These are phyloP conservation scores for Triglochin maritima DNA, from an alignment of 106 monocot species.

Conservation along the genomic window DNA sequence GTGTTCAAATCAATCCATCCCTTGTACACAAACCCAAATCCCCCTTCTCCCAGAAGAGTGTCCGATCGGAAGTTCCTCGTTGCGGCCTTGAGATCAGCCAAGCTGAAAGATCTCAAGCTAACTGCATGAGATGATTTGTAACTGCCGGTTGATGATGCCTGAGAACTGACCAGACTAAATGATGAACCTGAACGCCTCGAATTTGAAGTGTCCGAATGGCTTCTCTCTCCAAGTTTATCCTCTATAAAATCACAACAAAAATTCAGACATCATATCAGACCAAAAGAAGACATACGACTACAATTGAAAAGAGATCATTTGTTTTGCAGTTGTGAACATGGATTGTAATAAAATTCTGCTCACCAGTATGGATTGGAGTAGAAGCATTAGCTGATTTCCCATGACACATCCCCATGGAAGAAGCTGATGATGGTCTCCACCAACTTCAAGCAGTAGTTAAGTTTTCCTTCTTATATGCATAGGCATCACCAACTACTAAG, in stretches of 20 bases:
- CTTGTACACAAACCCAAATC: slow-evolving; percentile 86
- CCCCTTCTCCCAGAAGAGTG: slow-evolving; percentile 74
- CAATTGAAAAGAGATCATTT: not conserved
- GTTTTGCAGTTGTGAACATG: not conserved
- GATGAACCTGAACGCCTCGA: too few species aligned
- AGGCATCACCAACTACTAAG: not conserved
- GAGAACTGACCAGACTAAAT: too few species aligned
- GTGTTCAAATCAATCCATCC: slow-evolving; percentile 84
- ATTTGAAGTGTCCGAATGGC: not conserved
- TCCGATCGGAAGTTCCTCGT: slow-evolving; percentile 76
- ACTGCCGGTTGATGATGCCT: slow-evolving; percentile 9
- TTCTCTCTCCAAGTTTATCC: not conserved
- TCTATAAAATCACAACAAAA: not conserved
- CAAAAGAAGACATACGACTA: not conserved
- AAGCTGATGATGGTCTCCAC: not conserved
- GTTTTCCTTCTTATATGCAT: not conserved
- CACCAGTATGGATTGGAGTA: slow-evolving; percentile 18
- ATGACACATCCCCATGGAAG: slow-evolving; percentile 32
- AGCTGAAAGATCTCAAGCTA: slow-evolving; percentile 45
- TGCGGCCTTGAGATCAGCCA: slow-evolving; percentile 61
- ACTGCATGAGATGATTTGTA: slow-evolving; percentile 7
- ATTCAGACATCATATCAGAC: not conserved
- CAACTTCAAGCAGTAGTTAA: not conserved
- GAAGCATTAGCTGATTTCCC: slow-evolving; percentile 24
- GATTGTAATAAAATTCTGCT: not conserved